Evolutionary conservation across 257 asterid genomes (phyloP).

Genomic region (Solanum stenotomum): DNA sequence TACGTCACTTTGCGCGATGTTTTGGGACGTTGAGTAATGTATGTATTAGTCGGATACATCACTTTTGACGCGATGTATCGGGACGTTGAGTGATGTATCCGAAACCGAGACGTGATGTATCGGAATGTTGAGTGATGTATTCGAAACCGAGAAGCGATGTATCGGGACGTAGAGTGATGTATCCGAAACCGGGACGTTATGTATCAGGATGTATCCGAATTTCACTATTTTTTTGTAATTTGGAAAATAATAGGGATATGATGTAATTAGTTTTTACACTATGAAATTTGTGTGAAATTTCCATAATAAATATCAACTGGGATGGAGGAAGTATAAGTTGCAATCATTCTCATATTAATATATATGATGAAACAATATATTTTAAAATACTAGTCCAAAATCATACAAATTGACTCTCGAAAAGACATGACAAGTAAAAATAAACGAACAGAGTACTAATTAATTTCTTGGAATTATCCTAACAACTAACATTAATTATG

Average conservation of each 20-base stretch:
- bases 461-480: background rate
- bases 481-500: background rate
- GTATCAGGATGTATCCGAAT: too few species aligned
- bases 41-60: background rate
- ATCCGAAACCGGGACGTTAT: too few species aligned
- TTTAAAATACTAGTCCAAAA: too few species aligned
- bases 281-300: too few species aligned
- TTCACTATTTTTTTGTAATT: too few species aligned
- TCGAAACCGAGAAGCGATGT: rapidly evolving
- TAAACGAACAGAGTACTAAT: background rate
- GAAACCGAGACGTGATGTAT: too few species aligned
- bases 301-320: too few species aligned
- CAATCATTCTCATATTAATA: background rate
- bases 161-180: background rate
- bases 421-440: too few species aligned
- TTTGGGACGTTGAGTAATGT: background rate
- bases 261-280: too few species aligned
- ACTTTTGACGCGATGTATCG: background rate
- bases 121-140: background rate
- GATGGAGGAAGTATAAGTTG: background rate
- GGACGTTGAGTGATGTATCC: too few species aligned
- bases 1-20: too few species aligned
- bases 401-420: background rate
- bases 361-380: background rate
- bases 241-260: rapidly evolving